Evolutionary conservation across 164 flowering plant genomes (phyloP).

Genomic region (Vitis cinerea): DNA sequence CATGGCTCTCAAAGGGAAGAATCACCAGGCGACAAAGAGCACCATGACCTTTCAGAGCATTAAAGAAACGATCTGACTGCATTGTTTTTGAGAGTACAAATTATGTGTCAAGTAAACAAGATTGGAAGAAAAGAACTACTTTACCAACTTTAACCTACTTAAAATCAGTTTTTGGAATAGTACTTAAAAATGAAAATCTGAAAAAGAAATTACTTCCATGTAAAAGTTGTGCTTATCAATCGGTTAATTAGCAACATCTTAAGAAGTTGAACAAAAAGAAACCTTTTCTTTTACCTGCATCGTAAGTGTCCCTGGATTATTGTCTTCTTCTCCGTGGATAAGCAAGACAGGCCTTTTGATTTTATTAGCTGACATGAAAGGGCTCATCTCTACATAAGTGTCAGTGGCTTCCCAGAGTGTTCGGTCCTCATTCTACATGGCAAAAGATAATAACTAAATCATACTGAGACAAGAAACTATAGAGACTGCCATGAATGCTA

Average conservation of each 20-base stretch:
- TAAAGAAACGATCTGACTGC: slow-evolving; percentile 96
- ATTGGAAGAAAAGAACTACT: background rate
- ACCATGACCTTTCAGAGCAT: slow-evolving; percentile 95
- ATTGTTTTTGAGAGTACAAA: slow-evolving; percentile 10
- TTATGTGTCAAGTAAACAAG: background rate
- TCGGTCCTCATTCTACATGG: slow-evolving; percentile 84
- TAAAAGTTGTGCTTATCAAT: background rate
- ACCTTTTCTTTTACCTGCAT: slow-evolving; percentile 72
- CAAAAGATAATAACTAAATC: slow-evolving; percentile 2
- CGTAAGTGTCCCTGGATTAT: slow-evolving; percentile 90
- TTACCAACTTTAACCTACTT: background rate
- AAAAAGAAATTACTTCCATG: background rate
- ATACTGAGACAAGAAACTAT: background rate
- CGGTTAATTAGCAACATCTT: background rate
- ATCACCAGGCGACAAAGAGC: slow-evolving; percentile 89
- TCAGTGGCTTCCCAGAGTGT: slow-evolving; percentile 96
- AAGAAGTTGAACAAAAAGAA: background rate
- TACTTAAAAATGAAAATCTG: too few relatives aligned
- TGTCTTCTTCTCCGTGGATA: slow-evolving; percentile 98
- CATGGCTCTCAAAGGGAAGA: slow-evolving; percentile 96
- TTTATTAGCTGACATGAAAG: slow-evolving; percentile 94
- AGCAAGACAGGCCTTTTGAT: slow-evolving; percentile 91
- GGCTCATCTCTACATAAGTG: slow-evolving; percentile 94
- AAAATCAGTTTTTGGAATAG: too few relatives aligned
- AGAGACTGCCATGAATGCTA: too few relatives aligned